Evolutionary conservation across 1,284 basidiomycete genomes (phyloP), one percentile per base, ranked within the genome.

Genomic region (Rhodotorula sp.): DNA sequence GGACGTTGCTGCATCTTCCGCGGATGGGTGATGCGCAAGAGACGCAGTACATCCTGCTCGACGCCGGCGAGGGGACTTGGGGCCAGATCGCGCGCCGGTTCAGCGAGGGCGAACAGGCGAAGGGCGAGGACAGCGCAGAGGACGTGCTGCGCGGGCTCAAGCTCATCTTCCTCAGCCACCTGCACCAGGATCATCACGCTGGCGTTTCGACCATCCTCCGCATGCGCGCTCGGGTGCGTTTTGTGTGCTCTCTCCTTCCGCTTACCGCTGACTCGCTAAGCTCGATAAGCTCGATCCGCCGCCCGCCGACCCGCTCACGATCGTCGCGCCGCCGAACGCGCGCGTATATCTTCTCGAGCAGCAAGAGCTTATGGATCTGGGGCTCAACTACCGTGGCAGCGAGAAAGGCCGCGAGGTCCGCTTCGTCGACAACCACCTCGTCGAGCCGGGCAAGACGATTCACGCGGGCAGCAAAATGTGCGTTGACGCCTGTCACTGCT

Each of bases 101-200:
- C 77, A 94, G 94, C 0, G 83, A 87, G 25, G 81, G 79, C 9
- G 70, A 60, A 22, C 54, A 56, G 21, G 69, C 65, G 9, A 48
- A 57, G 15, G 71, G 72, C 2, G 75, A 29, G 41, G 62, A 63
- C 32, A 57, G 59, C 46, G 68, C 44, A 44, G 56, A 71, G 25
- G 66, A 79, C 37, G 84, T 89, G 21, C 83, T 96, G 67, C 84
- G 87, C n/a, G 84, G 90, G 61, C 81, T 96, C 44, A 89, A 87
- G 74, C 87, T 92, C 79, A 86, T 98, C 41, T 97, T 90, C 81
- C 85, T 97, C 75, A 94, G 91, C 76, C 96, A 98, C 80, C 87
- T 91, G 78, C 95, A 97, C 79, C 95, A 87, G 0, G 96, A 98
- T 80, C 95, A 98, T 81, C 95, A 97, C 80, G 86, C 91, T 61